Conservation (phyloP, 2,329 filamentous ascomycete genomes). For the Teratosphaeria zuluensis region DNA sequence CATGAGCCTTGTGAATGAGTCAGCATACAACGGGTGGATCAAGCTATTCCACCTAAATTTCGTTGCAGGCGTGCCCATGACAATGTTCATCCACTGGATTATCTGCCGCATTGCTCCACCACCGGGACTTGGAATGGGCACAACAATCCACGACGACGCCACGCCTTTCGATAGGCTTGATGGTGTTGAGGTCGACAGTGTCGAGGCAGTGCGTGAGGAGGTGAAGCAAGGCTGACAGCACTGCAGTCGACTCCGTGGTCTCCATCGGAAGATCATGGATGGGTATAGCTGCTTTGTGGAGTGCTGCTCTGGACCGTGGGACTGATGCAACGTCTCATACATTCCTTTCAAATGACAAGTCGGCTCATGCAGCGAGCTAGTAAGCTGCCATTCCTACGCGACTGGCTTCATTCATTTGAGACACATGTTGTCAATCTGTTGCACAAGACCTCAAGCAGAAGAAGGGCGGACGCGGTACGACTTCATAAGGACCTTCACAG, state of each 20-base stretch:
- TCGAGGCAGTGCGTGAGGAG: not conserved
- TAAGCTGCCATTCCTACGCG: too few species aligned
- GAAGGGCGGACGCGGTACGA: too few species aligned
- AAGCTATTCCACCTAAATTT: not conserved
- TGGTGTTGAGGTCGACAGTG: not conserved
- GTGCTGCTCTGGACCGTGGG: too few species aligned
- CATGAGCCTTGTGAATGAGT: constrained; percentile 22
- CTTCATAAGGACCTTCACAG: too few species aligned
- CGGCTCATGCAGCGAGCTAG: too few species aligned
- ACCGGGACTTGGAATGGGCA: not conserved
- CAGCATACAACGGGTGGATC: constrained; percentile 20
- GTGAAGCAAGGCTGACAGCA: not conserved
- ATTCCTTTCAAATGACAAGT: too few species aligned
- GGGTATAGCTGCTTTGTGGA: too few species aligned
- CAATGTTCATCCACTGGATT: not conserved
- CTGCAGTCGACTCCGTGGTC: not conserved
- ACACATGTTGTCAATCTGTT: too few species aligned
- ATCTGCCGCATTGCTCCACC: not conserved
- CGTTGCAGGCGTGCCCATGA: not conserved
- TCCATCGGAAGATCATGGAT: not conserved
- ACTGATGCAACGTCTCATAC: too few species aligned
- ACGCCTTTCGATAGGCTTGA: not conserved
- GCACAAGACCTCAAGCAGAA: too few species aligned
- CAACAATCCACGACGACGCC: not conserved
- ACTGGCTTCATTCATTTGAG: too few species aligned